Evolutionary conservation across 495 filamentous ascomycete species (phyloP).

Genomic region (Aspergillus sclerotiicarbonarius): DNA sequence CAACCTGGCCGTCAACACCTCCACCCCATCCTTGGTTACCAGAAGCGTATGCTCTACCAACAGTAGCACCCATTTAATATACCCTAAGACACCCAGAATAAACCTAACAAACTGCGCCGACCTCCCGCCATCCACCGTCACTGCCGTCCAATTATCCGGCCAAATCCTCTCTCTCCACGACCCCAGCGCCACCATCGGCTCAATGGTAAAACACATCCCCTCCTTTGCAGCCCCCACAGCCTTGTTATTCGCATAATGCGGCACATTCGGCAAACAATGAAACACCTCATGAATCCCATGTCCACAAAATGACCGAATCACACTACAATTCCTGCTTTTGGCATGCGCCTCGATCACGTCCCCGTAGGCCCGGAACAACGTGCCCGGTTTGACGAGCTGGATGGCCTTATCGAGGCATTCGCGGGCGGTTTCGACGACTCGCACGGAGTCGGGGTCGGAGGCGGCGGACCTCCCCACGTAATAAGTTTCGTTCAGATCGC

Average conservation of each 20-base stretch:
- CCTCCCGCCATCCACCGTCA: conserved; percentile 74
- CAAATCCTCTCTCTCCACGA: conserved; percentile 79
- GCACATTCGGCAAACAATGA: conserved; percentile 80
- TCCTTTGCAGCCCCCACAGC: conserved; percentile 83
- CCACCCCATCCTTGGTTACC: conserved; percentile 90
- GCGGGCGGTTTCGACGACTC: conserved; percentile 78
- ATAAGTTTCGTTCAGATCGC: conserved; percentile 90
- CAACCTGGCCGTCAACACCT: conserved; percentile 83
- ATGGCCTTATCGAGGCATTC: conserved; percentile 81
- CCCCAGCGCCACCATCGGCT: conserved; percentile 86
- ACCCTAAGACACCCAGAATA: too few relatives aligned
- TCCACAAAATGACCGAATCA: conserved; percentile 83
- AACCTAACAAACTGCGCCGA: conserved; percentile 68
- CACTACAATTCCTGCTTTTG: conserved; percentile 72
- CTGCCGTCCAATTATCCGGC: conserved; percentile 90
- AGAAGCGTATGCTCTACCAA: conserved; percentile 78
- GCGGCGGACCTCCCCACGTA: conserved; percentile 77
- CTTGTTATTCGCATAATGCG: conserved; percentile 90
- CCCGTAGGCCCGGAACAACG: conserved; percentile 81
- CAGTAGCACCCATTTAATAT: too few relatives aligned
- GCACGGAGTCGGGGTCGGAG: conserved; percentile 71
- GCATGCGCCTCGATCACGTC: conserved; percentile 86
- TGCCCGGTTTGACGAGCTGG: conserved; percentile 80
- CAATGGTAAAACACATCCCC: conserved; percentile 92
- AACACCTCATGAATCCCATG: conserved; percentile 86